Evolutionary conservation across 208 protist species (phyloP), one percentile per base, ranked within the genome.

Genomic region (Trichomonas tenax): DNA sequence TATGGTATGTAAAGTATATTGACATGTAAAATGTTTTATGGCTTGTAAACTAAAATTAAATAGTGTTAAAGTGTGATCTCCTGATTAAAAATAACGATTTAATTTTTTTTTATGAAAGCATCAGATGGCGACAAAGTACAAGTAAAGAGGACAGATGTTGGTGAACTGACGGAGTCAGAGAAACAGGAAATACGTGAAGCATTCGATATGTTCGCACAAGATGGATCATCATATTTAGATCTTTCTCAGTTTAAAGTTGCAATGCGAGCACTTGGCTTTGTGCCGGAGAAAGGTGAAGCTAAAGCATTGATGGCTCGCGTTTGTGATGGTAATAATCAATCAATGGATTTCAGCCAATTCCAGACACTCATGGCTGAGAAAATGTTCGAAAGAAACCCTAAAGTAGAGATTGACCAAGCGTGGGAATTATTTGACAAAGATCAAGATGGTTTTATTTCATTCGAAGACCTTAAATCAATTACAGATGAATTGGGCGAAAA

Each of bases 201-300:
- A 0, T 99, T 99, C 97, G 99, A 99, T 97, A 98, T 99, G 41
- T 99, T 99, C 97, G 99, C 97, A 49, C 97, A 97, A 38, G 97
- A 97, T 96, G 97, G 97, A 40, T 96, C 88, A 15, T 98, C 98
- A n/a, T 97, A 97, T 26, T 99, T 99, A 95, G 99, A 99, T 96
- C 98, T 98, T n/a, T 99, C 99, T 96, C 99, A 99, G 98, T 98
- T 99, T 97, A 99, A 99, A 98, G 99, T 99, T 46, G 99, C 99
- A 49, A 99, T 99, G 98, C 98, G 99, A 49, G 99, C 99, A n/a
- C 97, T 99, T 0, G 99, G 99, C 45, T 86, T 86, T 86, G n/a
- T 86, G 48, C 49, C 90, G 36, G 90, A 26, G 6, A 86, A 86
- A 86, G 81, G 81, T 15, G 81, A 86, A 86, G 81, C 81, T 44